Base-by-base conservation (phyloP, 2,329 filamentous ascomycete species). In the Aureobasidium sp. region DNA sequence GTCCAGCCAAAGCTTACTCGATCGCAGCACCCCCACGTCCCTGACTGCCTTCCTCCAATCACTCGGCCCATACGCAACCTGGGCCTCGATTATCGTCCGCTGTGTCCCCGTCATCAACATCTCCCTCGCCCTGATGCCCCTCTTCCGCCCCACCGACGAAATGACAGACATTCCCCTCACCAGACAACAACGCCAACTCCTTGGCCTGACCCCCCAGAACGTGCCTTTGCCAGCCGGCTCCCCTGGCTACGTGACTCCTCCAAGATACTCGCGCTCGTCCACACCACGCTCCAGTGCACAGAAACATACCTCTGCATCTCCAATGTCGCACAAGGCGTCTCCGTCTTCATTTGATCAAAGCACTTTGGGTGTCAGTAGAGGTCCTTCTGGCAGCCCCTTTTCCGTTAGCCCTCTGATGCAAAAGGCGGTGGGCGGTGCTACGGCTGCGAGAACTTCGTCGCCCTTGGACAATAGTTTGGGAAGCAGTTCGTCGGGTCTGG, bases 121-220 rank as follows among this genome's bases (percentile, higher is more conserved):
- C 57, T 70, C 77, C 64, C 68, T 86, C 59, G 88, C 90, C 38
- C 76, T 89, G 61, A 77, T 84, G 47, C 94, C 93, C 2, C 81
- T 96, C 13, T 74, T 90, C 68, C 83, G 86, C 64, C 79, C 81
- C 45, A 80, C 80, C 66, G 94, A 97, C 73, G 82, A 91, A 64
- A 81, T 96, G 64, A 79, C 85, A 73, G 94, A 99, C 72, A 95
- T 99, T 54, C 85, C 93, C 63, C 82, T 99, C 65, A 96, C 93
- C 0, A 86, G 89, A n/a, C 85, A 86, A 13, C 94, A 97, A 77
- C 88, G 93, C 63, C 81, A 86, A 64, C 82, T 96, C 15, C 84
- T 99, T 55, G 92, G 91, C 50, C 83, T 99, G 3, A 82, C 87
- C 40, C 86, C 90, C 2, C 83, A 80, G 61, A 74, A 77, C 2